A percentile compares a stretch with the other conserved stretches of the same genome.
Conservation (phyloP, 768 basidiomycete genomes). For the Lactarius hengduanensis region DNA sequence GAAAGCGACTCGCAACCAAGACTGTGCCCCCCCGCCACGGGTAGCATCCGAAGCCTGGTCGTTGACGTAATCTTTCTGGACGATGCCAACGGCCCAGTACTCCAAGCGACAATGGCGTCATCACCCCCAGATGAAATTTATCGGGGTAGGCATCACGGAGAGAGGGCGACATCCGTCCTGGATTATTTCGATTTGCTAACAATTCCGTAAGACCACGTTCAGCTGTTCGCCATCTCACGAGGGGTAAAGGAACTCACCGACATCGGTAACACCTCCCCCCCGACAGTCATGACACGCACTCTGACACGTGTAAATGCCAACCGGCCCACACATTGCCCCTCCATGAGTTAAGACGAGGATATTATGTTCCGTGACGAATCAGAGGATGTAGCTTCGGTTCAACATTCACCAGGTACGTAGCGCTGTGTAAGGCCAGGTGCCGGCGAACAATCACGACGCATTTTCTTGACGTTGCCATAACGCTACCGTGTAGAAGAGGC, state of each 20-base stretch:
- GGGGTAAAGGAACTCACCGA: conserved; percentile 42
- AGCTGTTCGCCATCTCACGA: conserved; percentile 34
- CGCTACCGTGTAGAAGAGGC: background rate
- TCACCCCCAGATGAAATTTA: conserved; percentile 38
- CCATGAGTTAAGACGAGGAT: conserved; percentile 61
- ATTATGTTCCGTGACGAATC: conserved; percentile 40
- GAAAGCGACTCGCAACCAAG: conserved; percentile 47
- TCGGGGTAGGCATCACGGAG: conserved; percentile 54
- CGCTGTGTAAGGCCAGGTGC: conserved; percentile 24
- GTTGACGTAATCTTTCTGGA: conserved; percentile 29
- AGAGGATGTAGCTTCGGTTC: conserved; percentile 24
- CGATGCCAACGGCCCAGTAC: conserved; percentile 18
- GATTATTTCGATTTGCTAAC: conserved; percentile 43
- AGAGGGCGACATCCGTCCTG: conserved; percentile 51
- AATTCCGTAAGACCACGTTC: conserved; percentile 22
- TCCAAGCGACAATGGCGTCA: conserved; percentile 8
- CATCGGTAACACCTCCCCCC: conserved; percentile 34
- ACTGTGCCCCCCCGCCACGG: conserved; percentile 49
- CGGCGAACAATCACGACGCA: conserved; percentile 33
- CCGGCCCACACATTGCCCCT: conserved; percentile 39
- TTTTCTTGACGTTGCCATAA: conserved; percentile 9
- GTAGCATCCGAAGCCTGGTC: background rate
- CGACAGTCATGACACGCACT: conserved; percentile 30
- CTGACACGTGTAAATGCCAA: conserved; percentile 41
- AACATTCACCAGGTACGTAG: conserved; percentile 14